Evolutionary conservation across 768 basidiomycete species (phyloP).

Genomic region (Pholiota microspora): DNA sequence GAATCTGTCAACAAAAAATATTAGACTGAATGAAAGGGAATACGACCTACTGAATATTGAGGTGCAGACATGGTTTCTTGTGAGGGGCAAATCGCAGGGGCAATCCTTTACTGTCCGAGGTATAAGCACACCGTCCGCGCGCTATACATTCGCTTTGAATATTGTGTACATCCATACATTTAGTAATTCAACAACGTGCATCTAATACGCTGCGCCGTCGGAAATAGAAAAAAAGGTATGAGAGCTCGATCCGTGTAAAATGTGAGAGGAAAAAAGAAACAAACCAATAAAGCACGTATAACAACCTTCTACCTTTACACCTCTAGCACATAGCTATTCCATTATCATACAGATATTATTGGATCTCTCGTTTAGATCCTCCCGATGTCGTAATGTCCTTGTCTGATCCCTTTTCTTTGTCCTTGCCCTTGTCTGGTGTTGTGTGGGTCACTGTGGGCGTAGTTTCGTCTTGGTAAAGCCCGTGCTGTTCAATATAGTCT

Average conservation of each 20-base stretch:
- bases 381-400: background rate
- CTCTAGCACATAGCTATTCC: background rate
- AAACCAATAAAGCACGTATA: background rate
- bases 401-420: conserved; percentile 14
- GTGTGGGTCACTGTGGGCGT: conserved; percentile 13
- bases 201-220: background rate
- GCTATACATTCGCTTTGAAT: conserved; percentile 2
- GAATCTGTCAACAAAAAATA: background rate
- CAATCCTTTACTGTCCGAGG: background rate
- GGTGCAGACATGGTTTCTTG: too few relatives aligned
- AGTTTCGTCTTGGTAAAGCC: conserved; percentile 68
- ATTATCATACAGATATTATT: background rate
- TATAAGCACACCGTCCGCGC: background rate
- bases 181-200: conserved; percentile 2
- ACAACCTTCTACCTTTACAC: background rate
- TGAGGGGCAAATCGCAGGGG: too few relatives aligned
- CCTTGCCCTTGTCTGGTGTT: conserved; percentile 38
- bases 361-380: conserved; percentile 1
- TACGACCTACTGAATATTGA: background rate
- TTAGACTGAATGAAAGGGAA: background rate
- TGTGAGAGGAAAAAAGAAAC: background rate
- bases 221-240: background rate
- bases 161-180: conserved; percentile 6
- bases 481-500: conserved; percentile 89
- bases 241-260: background rate